Evolutionary conservation across 2,329 filamentous ascomycete genomes (phyloP).

Genomic region (Pseudogymnoascus sp.): DNA sequence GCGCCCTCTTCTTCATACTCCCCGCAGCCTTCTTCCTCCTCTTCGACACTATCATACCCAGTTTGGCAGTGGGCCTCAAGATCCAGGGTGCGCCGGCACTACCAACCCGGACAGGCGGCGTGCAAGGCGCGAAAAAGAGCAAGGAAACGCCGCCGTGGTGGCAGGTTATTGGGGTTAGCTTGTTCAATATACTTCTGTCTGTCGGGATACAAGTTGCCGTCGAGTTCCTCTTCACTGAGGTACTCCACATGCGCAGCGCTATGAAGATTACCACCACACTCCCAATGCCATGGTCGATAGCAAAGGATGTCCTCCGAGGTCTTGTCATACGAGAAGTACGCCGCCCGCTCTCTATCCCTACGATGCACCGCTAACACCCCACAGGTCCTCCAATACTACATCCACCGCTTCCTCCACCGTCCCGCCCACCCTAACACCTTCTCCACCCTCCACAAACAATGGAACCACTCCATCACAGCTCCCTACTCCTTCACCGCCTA

Average conservation of each 20-base stretch:
- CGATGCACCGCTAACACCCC: constrained; percentile 10
- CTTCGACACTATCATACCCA: constrained; percentile 64
- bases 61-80: constrained; percentile 60
- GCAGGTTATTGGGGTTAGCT: constrained; percentile 42
- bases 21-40: constrained; percentile 65
- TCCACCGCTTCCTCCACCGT: constrained; percentile 68
- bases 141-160: constrained; percentile 34
- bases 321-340: constrained; percentile 49
- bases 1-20: constrained; percentile 60
- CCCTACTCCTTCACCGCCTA: constrained; percentile 56
- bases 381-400: constrained; percentile 58
- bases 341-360: neutral
- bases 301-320: constrained; percentile 43
- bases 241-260: constrained; percentile 43
- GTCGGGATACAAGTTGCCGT: constrained; percentile 45
- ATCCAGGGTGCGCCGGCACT: constrained; percentile 46
- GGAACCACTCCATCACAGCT: constrained; percentile 44
- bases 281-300: constrained; percentile 53
- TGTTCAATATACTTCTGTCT: constrained; percentile 46
- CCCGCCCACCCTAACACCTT: constrained; percentile 28
- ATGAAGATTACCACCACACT: constrained; percentile 49
- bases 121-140: constrained; percentile 28
- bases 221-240: constrained; percentile 45
- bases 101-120: constrained; percentile 36
- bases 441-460: constrained; percentile 35